Evolutionary conservation across 148 eudicot species (phyloP).

Genomic region (Pharnaceum exiguum): DNA sequence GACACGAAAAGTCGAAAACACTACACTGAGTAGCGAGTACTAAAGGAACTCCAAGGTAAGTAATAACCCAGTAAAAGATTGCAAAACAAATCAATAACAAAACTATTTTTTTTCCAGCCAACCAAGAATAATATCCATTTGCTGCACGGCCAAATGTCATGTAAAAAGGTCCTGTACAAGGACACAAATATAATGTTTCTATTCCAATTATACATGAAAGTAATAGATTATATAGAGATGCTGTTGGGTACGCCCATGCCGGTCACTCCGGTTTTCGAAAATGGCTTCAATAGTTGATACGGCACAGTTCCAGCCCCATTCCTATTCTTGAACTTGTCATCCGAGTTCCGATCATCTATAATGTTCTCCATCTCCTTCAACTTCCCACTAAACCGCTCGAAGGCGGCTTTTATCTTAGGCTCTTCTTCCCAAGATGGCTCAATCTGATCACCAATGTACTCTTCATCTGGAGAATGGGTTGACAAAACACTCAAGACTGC

Average conservation of each 20-base stretch:
- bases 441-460: constrained; percentile 49
- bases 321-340: constrained; percentile 39
- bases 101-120: no score
- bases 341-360: constrained; percentile 50
- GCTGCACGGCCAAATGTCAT: no score
- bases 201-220: no score
- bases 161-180: no score
- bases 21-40: no score
- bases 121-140: no score
- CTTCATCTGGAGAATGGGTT: constrained; percentile 66
- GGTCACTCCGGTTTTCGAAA: constrained; percentile 60
- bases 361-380: constrained; percentile 47
- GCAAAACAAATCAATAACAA: no score
- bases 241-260: constrained; percentile 72
- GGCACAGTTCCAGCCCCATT: constrained; percentile 67
- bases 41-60: no score
- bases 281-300: constrained; percentile 64
- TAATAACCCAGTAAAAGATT: no score
- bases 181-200: no score
- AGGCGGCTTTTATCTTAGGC: constrained; percentile 31
- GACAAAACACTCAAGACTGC: constrained; percentile 54
- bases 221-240: constrained; percentile 50
- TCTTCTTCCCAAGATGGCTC: constrained; percentile 52
- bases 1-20: no score
- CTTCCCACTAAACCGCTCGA: constrained; percentile 38